Evolutionary conservation across 2,329 filamentous ascomycete genomes (phyloP), one percentile per base, ranked within the genome.

Genomic region (Ophiognomonia clavigignenti-juglandacearum): DNA sequence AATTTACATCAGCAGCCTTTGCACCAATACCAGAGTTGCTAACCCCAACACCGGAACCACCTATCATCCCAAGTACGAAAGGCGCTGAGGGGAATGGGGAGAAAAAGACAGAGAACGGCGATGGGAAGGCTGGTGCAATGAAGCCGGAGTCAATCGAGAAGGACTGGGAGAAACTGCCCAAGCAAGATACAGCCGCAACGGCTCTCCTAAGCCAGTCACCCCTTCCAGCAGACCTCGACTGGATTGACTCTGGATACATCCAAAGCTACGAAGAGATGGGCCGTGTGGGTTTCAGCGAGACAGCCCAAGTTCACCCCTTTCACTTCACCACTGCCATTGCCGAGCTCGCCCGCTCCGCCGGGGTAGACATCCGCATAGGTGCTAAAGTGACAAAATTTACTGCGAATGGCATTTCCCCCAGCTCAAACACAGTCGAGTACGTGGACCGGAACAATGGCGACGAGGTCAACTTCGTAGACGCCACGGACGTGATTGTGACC

Each of bases 261-360:
- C 70, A 71, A 44, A 73, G 74, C 18, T 97, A 95, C 66, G 81
- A 88, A 27, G 82, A 85, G 61, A 96, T 97, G 89, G 89, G 88
- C 20, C 55, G 61, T 2, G 69, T 37, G 5, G 83, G 81, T 3
- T 80, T 82, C 1, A 77, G 76, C 1, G 87, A 89, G 52, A 97
- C 93, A 2, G 88, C 93, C 0, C 93, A 98, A 66, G 92, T 97
- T 3, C 92, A 98, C 59, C 93, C 93, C 0, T 87, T 85, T 52
- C 83, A 89, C 37, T 97, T 98, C 61, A 97, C 93, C 0, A 92
- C 81, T 0, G 75, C 83, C 14, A 95, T 97, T 65, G 88, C 87
- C 4, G 72, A 80, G 35, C 74, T 96, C 11, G 90, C 92, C 0
- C 69, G 78, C 47, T 79, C 87, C 43, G 77, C 75, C 22, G 87